Base-by-base conservation (phyloP, 1,284 basidiomycete species). In the Ceratobasidium sp. region DNA sequence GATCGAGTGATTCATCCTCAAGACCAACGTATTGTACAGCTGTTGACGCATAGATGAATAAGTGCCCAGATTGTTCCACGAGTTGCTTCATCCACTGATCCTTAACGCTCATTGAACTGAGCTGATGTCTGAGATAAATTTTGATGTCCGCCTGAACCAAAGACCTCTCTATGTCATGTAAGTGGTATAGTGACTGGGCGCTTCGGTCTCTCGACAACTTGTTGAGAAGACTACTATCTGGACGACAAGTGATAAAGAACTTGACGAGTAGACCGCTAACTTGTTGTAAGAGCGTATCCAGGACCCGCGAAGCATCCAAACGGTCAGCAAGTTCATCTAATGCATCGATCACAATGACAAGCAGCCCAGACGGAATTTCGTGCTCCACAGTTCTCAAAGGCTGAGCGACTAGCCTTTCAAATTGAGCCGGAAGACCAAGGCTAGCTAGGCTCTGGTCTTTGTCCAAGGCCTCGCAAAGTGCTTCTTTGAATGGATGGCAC, bases 301-400 rank as follows among this genome's bases (percentile, higher is more conserved):
- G 32, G 10, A 58, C n/a, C 43, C 43, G 36, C 14, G 43, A 18
- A 8, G 4, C 43, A 12, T 18, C 9, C 43, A 6, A n/a, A 4
- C 43, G 43, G 43, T 45, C 43, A n/a, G 55, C 55, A 58, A n/a
- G n/a, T n/a, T 58, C 55, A 21, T 58, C 55, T 21, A 58, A 32
- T 8, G 30, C 55, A 18, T 58, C 55, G n/a, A 58, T 34, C 6
- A 58, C 55, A 12, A 58, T 32, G 21, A 58, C 34, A 3, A 58
- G 55, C 14, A 39, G 9, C n/a, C 34, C n/a, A 18, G 4, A 2
- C 30, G 55, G 9, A 36, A 34, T 26, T 28, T 21, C 10, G 8
- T 58, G 28, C 6, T 58, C 21, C 5, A 58, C 30, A 10, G 12
- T 36, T 10, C 14, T 10, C 9, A 58, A 21, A 34, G 52, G 52